Base-by-base conservation (phyloP, 192 early-diverging fungal species). In the Umbelopsis sp. region DNA sequence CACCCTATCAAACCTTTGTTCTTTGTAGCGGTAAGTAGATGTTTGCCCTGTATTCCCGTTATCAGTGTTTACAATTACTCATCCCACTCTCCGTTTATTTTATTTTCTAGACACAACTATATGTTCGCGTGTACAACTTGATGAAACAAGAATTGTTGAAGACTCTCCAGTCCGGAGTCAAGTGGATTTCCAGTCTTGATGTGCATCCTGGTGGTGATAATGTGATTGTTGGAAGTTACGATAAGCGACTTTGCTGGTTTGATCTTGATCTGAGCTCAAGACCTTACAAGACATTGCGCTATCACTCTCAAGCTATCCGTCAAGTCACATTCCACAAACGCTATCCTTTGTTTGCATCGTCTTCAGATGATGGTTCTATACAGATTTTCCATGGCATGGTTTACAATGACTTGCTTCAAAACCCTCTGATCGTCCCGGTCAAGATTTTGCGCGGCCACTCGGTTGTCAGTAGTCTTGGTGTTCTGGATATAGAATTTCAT, bases 351-450 rank as follows among this genome's bases (percentile, higher is more conserved):
- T 97, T 99, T 85, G 95, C 94, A 15, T 95, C 94, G 0, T 89
- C 90, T 41, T 89, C 91, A 15, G 97, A 99, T 75, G 97, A 99
- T 71, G 94, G 97, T 35, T 87, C 88, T 25, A 89, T 98, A 9
- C 94, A 97, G 75, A 84, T 99, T 12, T 99, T 98, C 91, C 95
- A 99, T 79, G 95, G 94, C 51, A 98, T 94, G 94, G 97, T 99
- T 25, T 99, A 97, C 80, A 87, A 91, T 68, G 96, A 98, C 80
- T 84, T 99, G 78, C 84, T 98, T 73, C 91, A 92, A 79, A 97
- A 99, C 84, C 97, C 97, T 53, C 81, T 99, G 69, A 96, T 99
- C 81, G 96, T 98, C 44, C 97, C 97, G n/a, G 90, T 99, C 37
- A 98, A 97, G 86, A 93, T 93, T 41, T 80, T 99, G 48, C 87